Evolutionary conservation across 164 flowering plant genomes (phyloP), one percentile per base, ranked within the genome.

Genomic region (Buxus sempervirens): DNA sequence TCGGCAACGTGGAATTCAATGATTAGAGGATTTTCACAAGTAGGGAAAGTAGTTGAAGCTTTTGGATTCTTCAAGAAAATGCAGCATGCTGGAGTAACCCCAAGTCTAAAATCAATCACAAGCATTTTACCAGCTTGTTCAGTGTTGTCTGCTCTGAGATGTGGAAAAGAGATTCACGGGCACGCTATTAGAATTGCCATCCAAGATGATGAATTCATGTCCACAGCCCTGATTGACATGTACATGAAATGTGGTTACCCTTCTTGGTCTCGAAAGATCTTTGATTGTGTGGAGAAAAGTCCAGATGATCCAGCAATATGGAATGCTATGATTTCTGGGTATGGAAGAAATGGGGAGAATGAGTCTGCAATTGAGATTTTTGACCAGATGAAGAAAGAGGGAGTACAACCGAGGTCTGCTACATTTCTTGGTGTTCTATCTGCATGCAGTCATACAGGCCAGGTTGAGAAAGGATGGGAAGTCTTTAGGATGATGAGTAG

Each of bases 251-350:
- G 90, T 67, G 92, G 91, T 23, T 72, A 21, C 45, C 68, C 80
- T 71, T 68, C 56, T 26, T 72, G 6, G 73, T 92, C 90, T 9
- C 77, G 73, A 2, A 76, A 54, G 48, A 53, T 85, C 49, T 88
- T 92, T 57, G 77, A 86, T 49, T 82, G 53, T 66, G 73, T 78
- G 63, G 73, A 64, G 14, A 41, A 55, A 69, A 78, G 69, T 58
- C 74, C 85, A 2, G 51, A 73, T 22, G 91, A 87, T 72, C 85
- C 89, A 9, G 87, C 84, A 68, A 56, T 87, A 65, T 90, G 93
- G 93, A 90, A 91, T 76, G 90, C 89, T 7, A 82, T 91, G 90
- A 88, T 89, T 42, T 83, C 80, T 61, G 96, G 93, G 28, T 87
- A 83, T 80, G 96, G 89, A 58, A 86, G 78, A 64, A 88, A 89